Base-by-base conservation (phyloP, 352 stramenopile species). In the Globisporangium orthogonon region DNA sequence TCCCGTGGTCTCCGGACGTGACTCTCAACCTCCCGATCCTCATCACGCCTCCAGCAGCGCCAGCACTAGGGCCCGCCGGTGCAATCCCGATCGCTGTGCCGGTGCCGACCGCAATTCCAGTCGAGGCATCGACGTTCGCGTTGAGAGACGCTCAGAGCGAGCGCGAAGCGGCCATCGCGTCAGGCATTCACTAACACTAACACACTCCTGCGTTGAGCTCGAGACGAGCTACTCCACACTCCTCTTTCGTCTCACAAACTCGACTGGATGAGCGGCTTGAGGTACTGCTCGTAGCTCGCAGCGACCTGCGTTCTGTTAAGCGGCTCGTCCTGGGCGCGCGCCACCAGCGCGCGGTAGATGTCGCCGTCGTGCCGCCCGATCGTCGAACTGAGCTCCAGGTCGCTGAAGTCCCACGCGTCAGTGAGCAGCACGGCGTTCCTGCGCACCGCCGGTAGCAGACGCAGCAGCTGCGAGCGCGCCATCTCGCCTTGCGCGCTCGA, bases 331-430 rank as follows among this genome's bases (percentile, higher is more conserved):
- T 52, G 56, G 0, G 76, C 67, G 14, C 67, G 75, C 52, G 66
- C 52, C 11, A 86, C 71, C 41, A 90, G 31, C 31, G 77, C 78
- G 35, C 74, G 73, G 67, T 89, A 89, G 0, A 89, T 73, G 56
- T 89, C 78, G 23, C 78, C 76, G 43, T 89, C 78, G 64, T 81
- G 86, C 15, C 74, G 64, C 0, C 78, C 76, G 45, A 88, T 85
- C n/a, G 74, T 73, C 65, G 78, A 88, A 66, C 82, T 80, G 1
- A 88, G 54, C 56, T 86, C 75, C 35, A 83, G 83, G 61, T 88
- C 77, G 5, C 23, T 79, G n/a, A 70, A 74, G 56, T 74, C 62
- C 63, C 68, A 76, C 7, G 55, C 62, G 40, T 79, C 60, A 4
- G 68, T 75, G 44, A 79, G 62, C 41, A 73, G 53, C 37, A 76